Conservation (phyloP, 495 filamentous ascomycete species). For the Xylaria curta region DNA sequence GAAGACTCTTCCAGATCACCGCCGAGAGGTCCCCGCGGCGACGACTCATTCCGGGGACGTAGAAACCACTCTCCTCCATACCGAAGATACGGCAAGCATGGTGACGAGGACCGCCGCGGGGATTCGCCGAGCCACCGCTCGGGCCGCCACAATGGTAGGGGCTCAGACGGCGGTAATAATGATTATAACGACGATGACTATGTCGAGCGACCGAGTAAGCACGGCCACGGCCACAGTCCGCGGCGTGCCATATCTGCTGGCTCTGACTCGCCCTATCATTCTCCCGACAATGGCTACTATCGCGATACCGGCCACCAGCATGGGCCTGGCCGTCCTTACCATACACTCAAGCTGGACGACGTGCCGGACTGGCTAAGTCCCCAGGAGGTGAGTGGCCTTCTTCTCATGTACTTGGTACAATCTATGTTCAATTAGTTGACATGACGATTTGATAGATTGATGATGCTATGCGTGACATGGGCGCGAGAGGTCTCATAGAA, state of each 20-base stretch:
- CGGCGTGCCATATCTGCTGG: constrained; percentile 33
- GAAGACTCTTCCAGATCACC: constrained; percentile 45
- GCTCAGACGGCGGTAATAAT: constrained; percentile 28
- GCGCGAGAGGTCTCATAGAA: constrained; percentile 37
- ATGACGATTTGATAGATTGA: constrained; percentile 30
- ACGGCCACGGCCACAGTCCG: constrained; percentile 27
- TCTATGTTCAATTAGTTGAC: constrained; percentile 6
- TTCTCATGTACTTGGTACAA: background rate
- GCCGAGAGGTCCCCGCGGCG: constrained; percentile 36
- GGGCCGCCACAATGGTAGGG: constrained; percentile 6
- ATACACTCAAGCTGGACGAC: constrained; percentile 41
- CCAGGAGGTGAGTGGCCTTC: constrained; percentile 31
- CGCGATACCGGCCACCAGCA: constrained; percentile 33
- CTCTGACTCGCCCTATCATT: constrained; percentile 36
- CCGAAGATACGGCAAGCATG: constrained; percentile 28
- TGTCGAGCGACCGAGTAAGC: constrained; percentile 22
- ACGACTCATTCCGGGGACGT: constrained; percentile 33
- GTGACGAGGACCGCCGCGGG: constrained; percentile 15
- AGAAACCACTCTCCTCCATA: constrained; percentile 28
- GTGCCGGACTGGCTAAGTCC: constrained; percentile 37
- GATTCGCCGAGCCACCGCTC: constrained; percentile 23
- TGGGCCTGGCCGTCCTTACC: constrained; percentile 37
- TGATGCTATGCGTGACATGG: constrained; percentile 37
- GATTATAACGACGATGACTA: constrained; percentile 32
- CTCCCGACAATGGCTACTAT: constrained; percentile 33